Base-by-base conservation (phyloP, 177 flowering plant species). In the Vitis hybrid region DNA sequence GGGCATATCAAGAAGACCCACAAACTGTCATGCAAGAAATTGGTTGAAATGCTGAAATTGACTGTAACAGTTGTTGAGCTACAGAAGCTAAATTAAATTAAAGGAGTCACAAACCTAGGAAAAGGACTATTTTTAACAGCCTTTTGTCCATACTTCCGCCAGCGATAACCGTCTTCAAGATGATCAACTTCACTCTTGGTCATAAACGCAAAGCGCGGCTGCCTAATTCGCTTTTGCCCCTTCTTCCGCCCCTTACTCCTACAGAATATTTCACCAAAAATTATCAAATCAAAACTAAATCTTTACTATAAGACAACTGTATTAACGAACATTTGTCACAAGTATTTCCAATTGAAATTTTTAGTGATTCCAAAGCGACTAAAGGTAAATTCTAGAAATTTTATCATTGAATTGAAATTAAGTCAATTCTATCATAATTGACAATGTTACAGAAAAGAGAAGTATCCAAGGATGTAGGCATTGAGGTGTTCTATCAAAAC, bases 111-210 rank as follows among this genome's bases (percentile, higher is more conserved):
- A 17, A 26, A 92, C 97, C 97, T 92, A 8, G 97, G 97, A 71
- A 80, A 89, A 57, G 97, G 96, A 65, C 96, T 92, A 65, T 91
- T 88, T 73, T 92, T 92, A 2, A 92, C 97, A 30, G 94, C 96
- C 68, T 92, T 92, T 60, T 92, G 97, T 32, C 97, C 97, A 77
- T 92, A 92, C 75, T 92, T 92, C 15, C 97, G 74, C 97, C 97
- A 92, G 19, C 97, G 66, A 71, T 91, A 92, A 56, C 97, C 97
- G 76, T 92, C 97, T 76, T 92, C 97, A 62, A 92, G 91, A 76
- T 91, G 84, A 81, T 92, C 96, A 34, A 91, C 83, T 72, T 92
- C 96, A 59, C 97, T 92, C 76, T 90, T 92, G 0, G 97, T 92
- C 85, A 89, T 80, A 71, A 92, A 92, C n/a, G 97, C 97, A 82